Evolutionary conservation across 176 grass and related monocot species (phyloP).

Genomic region (Cenchrus purpureus): DNA sequence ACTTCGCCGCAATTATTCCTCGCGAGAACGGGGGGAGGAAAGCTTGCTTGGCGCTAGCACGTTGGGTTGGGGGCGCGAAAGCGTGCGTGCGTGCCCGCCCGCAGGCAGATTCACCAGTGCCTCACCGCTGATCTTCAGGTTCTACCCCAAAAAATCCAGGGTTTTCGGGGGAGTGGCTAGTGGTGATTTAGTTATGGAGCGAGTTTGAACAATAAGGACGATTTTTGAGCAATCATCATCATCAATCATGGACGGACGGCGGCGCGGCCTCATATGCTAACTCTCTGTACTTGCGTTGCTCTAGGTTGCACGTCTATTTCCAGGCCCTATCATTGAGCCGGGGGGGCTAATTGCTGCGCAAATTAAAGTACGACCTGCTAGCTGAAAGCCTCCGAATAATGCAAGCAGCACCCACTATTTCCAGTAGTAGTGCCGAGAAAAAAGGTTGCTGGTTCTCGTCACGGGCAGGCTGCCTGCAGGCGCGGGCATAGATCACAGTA

Average conservation of each 20-base stretch:
- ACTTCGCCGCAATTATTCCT: slow-evolving; percentile 26
- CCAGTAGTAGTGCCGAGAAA: background rate
- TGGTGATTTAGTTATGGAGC: background rate
- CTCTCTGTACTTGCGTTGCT: background rate
- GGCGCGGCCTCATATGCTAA: background rate
- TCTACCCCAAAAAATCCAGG: background rate
- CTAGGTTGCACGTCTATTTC: background rate
- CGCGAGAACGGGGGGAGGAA: slow-evolving; percentile 22
- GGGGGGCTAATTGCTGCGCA: background rate
- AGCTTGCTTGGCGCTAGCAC: background rate
- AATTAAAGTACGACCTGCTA: background rate
- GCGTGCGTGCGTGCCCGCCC: no score
- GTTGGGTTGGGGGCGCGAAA: background rate
- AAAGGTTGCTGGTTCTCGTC: background rate
- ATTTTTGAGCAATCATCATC: background rate
- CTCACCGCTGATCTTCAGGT: background rate
- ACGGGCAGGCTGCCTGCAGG: background rate
- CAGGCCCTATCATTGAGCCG: background rate
- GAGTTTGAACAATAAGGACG: background rate
- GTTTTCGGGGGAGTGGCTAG: background rate
- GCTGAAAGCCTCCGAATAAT: slow-evolving; percentile 4
- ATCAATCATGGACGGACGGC: background rate
- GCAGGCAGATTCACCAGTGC: background rate
- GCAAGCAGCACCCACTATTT: background rate
- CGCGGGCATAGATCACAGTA: background rate